Base-by-base conservation (phyloP, 2,329 filamentous ascomycete species). In the Alternaria viburni region DNA sequence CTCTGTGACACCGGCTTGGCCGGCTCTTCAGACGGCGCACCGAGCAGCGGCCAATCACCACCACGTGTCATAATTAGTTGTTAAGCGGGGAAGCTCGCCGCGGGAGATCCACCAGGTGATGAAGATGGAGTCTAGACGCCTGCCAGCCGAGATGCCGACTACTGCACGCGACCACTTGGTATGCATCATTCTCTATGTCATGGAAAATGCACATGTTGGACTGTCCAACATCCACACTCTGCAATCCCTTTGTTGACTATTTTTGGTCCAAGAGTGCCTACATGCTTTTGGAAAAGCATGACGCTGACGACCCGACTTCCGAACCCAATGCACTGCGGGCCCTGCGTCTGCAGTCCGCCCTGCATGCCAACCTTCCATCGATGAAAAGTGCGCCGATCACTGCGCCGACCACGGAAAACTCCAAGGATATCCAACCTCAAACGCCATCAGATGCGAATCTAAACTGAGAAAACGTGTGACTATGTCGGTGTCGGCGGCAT, bases 401-500 rank as follows among this genome's bases (percentile, higher is more conserved):
- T 59, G 43, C 56, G 49, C 55, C 43, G 26, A 21, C 30, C 56
- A 59, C 9, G 32, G 30, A 13, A 47, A 57, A 62, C 56, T 55
- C 56, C 51, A 43, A 44, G 30, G 36, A 62, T 49, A 54, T 52
- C 60, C 49, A 62, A 59, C 36, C 46, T 49, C 12, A n/a, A 62
- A 63, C 61, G 61, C 61, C 61, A 55, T 55, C 28, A 25, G 52
- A 65, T 65, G 62, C 62, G 59, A 65, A 30, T 30, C 45, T n/a
- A 25, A 59, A 32, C 25, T 28, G 21, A 62, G 41, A 32, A 21
- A 17, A 12, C 47, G 19, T 46, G 19, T 19, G 43, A 21, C 51
- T 62, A 73, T 61, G 60, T 65, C 46, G 72, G 65, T n/a, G 69
- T 36, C 36, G 73, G 70, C 13, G 70, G 72, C 15, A 67, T 67